Conservation (phyloP, 2,329 filamentous ascomycete genomes). For the Scytalidium sp. region DNA sequence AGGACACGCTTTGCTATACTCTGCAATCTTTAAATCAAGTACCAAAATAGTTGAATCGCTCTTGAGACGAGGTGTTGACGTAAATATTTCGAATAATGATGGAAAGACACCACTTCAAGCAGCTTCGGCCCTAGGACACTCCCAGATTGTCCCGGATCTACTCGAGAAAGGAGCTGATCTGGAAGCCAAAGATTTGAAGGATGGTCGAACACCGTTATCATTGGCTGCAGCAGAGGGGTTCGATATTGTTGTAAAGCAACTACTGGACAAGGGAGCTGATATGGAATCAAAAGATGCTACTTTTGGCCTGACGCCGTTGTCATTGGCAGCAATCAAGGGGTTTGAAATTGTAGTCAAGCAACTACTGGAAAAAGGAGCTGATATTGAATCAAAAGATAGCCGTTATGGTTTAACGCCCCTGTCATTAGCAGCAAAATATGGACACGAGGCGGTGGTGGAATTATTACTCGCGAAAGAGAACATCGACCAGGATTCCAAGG, state of each 20-base stretch:
- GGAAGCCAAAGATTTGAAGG: neutral
- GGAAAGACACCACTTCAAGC: constrained; percentile 1
- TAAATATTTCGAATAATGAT: neutral
- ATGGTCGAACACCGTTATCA: neutral
- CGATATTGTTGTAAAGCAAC: neutral
- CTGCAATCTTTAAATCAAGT: too few species aligned
- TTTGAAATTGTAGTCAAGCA: too few species aligned
- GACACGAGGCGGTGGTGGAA: neutral
- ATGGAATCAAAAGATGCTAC: neutral
- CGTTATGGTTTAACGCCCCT: neutral
- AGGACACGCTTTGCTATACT: too few species aligned
- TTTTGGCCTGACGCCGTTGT: too few species aligned
- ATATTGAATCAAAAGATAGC: too few species aligned
- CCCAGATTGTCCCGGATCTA: neutral
- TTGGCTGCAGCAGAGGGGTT: neutral
- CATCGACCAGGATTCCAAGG: neutral
- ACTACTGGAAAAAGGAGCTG: too few species aligned
- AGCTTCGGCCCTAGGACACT: neutral
- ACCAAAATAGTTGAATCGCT: too few species aligned
- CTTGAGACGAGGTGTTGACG: neutral
- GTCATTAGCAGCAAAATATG: neutral
- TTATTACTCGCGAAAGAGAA: neutral
- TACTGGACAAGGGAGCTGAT: neutral
- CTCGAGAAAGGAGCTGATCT: neutral
- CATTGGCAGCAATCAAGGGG: too few species aligned